Conservation (phyloP, 2,329 filamentous ascomycete species). For the Elsinoe batatas region DNA sequence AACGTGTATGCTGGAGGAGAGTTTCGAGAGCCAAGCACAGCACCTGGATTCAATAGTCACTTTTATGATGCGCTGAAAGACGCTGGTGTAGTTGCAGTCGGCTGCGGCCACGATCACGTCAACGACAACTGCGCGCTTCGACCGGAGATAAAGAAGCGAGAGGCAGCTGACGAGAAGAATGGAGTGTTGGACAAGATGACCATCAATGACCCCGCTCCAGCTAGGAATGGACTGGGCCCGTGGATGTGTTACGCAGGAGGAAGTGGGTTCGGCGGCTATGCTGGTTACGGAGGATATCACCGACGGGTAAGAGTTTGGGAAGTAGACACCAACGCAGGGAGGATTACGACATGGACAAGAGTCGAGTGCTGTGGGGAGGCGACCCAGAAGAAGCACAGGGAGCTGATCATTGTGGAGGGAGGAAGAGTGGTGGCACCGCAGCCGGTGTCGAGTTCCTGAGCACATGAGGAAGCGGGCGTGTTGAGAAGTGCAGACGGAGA, state of each 20-base stretch:
- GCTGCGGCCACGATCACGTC: slow-evolving; percentile 89
- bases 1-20: slow-evolving; percentile 53
- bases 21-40: slow-evolving; percentile 76
- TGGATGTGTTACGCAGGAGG: slow-evolving; percentile 99
- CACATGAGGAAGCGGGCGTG: not conserved
- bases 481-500: not conserved
- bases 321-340: slow-evolving; percentile 80
- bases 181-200: slow-evolving; percentile 16
- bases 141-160: slow-evolving; percentile 13
- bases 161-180: not conserved
- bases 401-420: slow-evolving; percentile 52
- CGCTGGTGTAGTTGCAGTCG: slow-evolving; percentile 75
- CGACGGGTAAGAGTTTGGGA: slow-evolving; percentile 83
- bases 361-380: slow-evolving; percentile 53
- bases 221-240: slow-evolving; percentile 33
- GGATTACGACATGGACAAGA: slow-evolving; percentile 87
- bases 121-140: slow-evolving; percentile 87
- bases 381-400: slow-evolving; percentile 44
- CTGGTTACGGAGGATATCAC: slow-evolving; percentile 76
- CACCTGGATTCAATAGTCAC: slow-evolving; percentile 80
- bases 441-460: not conserved
- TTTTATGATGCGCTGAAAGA: slow-evolving; percentile 84
- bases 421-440: slow-evolving; percentile 39
- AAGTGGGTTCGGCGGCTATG: slow-evolving; percentile 88
- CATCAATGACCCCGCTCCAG: slow-evolving; percentile 32